Evolutionary conservation across 2,329 filamentous ascomycete genomes (phyloP).

Genomic region (Xylariaceae sp.): DNA sequence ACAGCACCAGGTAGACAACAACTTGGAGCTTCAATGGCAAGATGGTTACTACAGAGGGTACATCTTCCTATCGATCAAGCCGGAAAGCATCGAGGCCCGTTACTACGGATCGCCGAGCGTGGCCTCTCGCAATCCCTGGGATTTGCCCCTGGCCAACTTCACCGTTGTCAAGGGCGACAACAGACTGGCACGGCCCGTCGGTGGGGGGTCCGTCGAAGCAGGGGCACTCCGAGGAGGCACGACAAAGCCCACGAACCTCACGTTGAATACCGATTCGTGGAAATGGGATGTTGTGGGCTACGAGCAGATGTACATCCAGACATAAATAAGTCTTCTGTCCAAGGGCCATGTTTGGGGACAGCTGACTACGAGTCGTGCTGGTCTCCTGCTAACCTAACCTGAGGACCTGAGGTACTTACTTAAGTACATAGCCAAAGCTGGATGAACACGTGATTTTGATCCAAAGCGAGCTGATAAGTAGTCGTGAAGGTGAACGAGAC

Average conservation of each 20-base stretch:
- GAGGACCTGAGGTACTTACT: no score
- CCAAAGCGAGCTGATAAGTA: no score
- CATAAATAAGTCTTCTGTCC: neutral
- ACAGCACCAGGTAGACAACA: conserved; percentile 31
- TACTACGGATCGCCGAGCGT: conserved; percentile 60
- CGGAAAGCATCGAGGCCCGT: conserved; percentile 53
- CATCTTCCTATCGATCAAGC: conserved; percentile 56
- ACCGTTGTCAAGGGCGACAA: conserved; percentile 60
- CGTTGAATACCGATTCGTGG: conserved; percentile 34
- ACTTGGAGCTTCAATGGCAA: conserved; percentile 65
- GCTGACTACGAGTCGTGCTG: no score
- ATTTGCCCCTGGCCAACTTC: conserved; percentile 65
- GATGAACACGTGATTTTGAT: no score
- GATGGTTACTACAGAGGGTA: conserved; percentile 71
- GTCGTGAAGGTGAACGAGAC: no score
- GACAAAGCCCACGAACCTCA: conserved; percentile 45
- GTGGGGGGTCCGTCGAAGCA: conserved; percentile 42
- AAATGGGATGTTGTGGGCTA: conserved; percentile 28
- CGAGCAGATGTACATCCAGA: conserved; percentile 27
- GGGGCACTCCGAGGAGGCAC: conserved; percentile 49
- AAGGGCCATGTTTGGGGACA: no score
- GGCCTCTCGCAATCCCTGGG: conserved; percentile 53
- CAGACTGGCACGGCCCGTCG: conserved; percentile 41
- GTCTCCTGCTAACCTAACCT: no score
- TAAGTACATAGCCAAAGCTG: no score